These are phyloP conservation scores for Xylariaceae sp. DNA, from an alignment of 2,329 filamentous ascomycete genomes.

Conservation along the genomic window DNA sequence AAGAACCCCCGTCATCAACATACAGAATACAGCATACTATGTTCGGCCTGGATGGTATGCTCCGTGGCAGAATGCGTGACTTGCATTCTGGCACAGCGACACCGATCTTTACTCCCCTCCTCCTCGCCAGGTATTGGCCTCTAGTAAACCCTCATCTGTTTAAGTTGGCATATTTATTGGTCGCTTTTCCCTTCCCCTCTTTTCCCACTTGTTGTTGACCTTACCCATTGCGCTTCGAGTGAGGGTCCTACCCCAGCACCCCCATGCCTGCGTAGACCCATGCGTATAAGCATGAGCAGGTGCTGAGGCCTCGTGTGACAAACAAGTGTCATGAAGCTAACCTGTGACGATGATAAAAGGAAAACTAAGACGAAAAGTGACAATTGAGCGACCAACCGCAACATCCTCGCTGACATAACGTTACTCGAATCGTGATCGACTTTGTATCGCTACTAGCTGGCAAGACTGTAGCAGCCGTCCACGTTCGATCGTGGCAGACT, in stretches of 20 bases:
- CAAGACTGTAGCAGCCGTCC: constrained; percentile 6
- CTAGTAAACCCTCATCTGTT: constrained; percentile 1
- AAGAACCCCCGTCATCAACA: no score
- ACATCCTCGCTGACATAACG: constrained; percentile 12
- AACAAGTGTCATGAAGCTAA: constrained; percentile 17
- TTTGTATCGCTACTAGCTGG: not conserved
- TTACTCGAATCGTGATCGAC: constrained; percentile 18
- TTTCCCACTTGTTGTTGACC: constrained; percentile 20
- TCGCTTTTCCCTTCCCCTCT: constrained; percentile 15
- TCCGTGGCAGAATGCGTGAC: constrained; percentile 9
- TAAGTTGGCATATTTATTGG: constrained; percentile 20
- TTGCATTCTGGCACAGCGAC: constrained; percentile 8
- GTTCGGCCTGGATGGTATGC: constrained; percentile 6
- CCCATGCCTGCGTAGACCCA: not conserved
- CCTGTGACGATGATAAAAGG: not conserved
- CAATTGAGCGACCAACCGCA: constrained; percentile 6
- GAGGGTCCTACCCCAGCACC: constrained; percentile 11
- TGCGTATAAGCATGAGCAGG: constrained; percentile 17
- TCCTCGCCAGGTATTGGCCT: constrained; percentile 20
- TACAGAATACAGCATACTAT: no score
- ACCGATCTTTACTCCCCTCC: constrained; percentile 13
- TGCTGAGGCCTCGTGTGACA: constrained; percentile 28
- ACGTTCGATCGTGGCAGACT: constrained; percentile 10
- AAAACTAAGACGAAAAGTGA: no score
- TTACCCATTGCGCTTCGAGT: constrained; percentile 14